phyloP scores from a whole-genome alignment of 2,329 filamentous ascomycete species.

The Aspergillus nomiae region DNA sequence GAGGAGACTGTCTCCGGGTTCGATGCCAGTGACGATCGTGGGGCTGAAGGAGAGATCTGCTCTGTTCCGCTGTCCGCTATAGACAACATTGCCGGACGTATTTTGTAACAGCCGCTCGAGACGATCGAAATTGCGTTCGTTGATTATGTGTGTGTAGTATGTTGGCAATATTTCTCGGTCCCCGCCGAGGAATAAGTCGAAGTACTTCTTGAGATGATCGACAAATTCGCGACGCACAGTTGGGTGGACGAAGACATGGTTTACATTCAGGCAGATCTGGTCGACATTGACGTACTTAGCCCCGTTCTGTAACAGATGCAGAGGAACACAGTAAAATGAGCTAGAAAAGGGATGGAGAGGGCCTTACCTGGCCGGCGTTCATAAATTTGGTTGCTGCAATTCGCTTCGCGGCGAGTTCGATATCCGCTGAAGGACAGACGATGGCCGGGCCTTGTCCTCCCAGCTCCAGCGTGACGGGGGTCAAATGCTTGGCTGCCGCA shows the following conservation, averaged over 20 bases:
- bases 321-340: not conserved
- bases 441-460: not conserved
- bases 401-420: not conserved
- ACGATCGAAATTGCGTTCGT: not conserved
- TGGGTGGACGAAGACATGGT: not conserved
- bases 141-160: not conserved
- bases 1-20: not conserved
- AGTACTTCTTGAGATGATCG: not conserved
- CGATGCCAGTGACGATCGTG: not conserved
- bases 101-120: not conserved
- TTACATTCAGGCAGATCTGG: not conserved
- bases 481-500: not conserved
- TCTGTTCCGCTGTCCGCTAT: not conserved
- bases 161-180: not conserved
- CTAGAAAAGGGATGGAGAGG: not conserved
- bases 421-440: not conserved
- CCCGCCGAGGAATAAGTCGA: not conserved
- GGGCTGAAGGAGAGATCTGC: not conserved
- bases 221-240: not conserved
- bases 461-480: not conserved
- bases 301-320: not conserved
- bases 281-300: not conserved
- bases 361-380: not conserved
- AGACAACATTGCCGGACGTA: not conserved
- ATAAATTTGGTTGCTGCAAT: not conserved